phyloP scores from a whole-genome alignment of 768 basidiomycete genomes.

The Leccinum boreale region DNA sequence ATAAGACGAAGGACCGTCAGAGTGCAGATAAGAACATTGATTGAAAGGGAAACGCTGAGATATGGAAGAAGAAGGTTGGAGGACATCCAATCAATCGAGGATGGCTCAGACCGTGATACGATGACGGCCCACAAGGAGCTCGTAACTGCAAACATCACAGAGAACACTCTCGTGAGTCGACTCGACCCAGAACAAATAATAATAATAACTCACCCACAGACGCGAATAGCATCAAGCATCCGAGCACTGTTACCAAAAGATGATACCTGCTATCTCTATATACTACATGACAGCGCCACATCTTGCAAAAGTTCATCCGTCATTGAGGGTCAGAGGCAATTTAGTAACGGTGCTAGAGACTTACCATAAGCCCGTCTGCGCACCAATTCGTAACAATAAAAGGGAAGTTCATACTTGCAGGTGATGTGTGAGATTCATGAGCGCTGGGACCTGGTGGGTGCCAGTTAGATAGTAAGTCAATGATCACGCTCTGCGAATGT shows the following conservation, averaged over 20 bases:
- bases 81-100: slow-evolving; percentile 26
- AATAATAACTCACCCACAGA: slow-evolving; percentile 20
- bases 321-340: neutral
- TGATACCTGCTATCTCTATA: slow-evolving; percentile 27
- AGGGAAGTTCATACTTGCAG: slow-evolving; percentile 22
- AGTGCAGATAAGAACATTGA: too few relatives aligned
- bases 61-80: slow-evolving; percentile 21
- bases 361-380: slow-evolving; percentile 29
- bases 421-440: slow-evolving; percentile 23
- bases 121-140: slow-evolving; percentile 29
- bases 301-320: slow-evolving; percentile 11
- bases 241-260: slow-evolving; percentile 12
- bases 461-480: too few relatives aligned
- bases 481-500: too few relatives aligned
- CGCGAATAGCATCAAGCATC: slow-evolving; percentile 20
- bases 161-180: too few relatives aligned
- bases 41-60: too few relatives aligned
- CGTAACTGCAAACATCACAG: slow-evolving; percentile 14
- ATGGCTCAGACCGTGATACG: slow-evolving; percentile 23
- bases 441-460: slow-evolving; percentile 20
- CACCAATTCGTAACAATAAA: slow-evolving; percentile 32
- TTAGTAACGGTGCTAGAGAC: neutral
- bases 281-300: slow-evolving; percentile 33
- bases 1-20: too few relatives aligned
- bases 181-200: neutral